Percentiles rank a stretch among this genome's conserved stretches.
phyloP scores from a whole-genome alignment of 1,139 yeast species.

The Pichia sp. region DNA sequence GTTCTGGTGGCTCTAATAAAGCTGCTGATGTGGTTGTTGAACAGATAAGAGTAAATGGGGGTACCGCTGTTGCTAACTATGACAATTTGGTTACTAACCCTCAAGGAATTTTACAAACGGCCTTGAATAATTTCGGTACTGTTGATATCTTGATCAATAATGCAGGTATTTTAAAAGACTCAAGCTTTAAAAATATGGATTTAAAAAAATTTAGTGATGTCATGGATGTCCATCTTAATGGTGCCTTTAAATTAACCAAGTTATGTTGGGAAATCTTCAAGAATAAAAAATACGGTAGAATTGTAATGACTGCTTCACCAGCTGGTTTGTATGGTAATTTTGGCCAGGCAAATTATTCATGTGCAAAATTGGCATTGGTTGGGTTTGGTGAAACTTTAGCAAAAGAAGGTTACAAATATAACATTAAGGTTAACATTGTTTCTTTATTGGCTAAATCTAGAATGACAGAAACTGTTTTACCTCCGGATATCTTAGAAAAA shows the following conservation, averaged over 20 bases:
- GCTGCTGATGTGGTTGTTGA: conserved; percentile 89
- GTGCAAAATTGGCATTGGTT: conserved; percentile 84
- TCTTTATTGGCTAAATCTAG: conserved; percentile 94
- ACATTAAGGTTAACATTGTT: conserved; percentile 78
- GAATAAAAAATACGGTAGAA: conserved; percentile 79
- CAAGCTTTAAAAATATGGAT: conserved; percentile 74
- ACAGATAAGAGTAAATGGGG: conserved; percentile 72
- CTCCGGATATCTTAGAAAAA: conserved; percentile 74
- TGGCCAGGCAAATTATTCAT: conserved; percentile 94
- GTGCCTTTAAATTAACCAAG: conserved; percentile 77
- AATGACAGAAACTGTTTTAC: conserved; percentile 89
- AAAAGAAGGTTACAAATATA: conserved; percentile 83
- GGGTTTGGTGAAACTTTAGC: conserved; percentile 94
- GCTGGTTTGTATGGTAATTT: conserved; percentile 96
- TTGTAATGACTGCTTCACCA: conserved; percentile 89
- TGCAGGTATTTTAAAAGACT: conserved; percentile 86
- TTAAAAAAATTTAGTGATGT: conserved; percentile 76
- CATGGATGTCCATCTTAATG: conserved; percentile 80
- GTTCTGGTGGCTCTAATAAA: conserved; percentile 50
- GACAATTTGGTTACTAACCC: conserved; percentile 84
- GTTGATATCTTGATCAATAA: conserved; percentile 88
- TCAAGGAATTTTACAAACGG: conserved; percentile 78
- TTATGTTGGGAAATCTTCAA: conserved; percentile 93
- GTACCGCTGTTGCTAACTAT: conserved; percentile 88
- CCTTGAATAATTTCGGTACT: conserved; percentile 79